Evolutionary conservation across 140 eudicot genomes (phyloP), one percentile per base, ranked within the genome.

Genomic region (Ambrosia hybrid): DNA sequence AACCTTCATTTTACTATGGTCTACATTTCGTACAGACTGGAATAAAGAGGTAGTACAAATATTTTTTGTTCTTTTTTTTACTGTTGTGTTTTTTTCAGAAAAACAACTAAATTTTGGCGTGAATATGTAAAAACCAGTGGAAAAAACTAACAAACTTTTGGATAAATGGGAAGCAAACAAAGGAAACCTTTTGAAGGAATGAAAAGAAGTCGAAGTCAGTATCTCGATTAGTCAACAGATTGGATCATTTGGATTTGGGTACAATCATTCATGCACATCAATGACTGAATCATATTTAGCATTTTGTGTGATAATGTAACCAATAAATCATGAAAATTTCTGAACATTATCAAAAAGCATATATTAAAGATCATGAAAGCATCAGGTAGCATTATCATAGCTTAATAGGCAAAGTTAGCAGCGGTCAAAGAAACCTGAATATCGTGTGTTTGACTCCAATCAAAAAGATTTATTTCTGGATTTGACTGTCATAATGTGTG

Each of bases 1-100:
- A 60, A 87, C 92, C 7, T 3, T 79, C 38, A 87, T 84, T 12
- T 74, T 84, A 58, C 38, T 87, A 1, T 81, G 86, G 87, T 75
- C 73, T 0, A 87, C 89, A 0, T 76, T 9, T 73, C 78, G 73
- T n/a, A 84, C 92, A 4, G 87, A 87, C 26, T 87, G 92, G 89
- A 76, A 76, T 41, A 79, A 84, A 76, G 92, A 87, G 89, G 92
- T 80, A 68, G 65, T 14, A 5, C 9, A 46, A 46, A 9, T 7
- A 8, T 5, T 7, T 1, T 46, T 1, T 10, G 7, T 9, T 46
- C 9, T 46, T 6, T 0, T 6, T 7, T 46, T 46, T 7, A 8
- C 1, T 0, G 13, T 9, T 26, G 48, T 26, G 16, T 68, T 11
- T 9, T 46, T 46, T 46, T 6, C n/a, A n/a, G 7, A 2, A 46